phyloP scores from a whole-genome alignment of 768 basidiomycete species.

The Amanita thiersii region DNA sequence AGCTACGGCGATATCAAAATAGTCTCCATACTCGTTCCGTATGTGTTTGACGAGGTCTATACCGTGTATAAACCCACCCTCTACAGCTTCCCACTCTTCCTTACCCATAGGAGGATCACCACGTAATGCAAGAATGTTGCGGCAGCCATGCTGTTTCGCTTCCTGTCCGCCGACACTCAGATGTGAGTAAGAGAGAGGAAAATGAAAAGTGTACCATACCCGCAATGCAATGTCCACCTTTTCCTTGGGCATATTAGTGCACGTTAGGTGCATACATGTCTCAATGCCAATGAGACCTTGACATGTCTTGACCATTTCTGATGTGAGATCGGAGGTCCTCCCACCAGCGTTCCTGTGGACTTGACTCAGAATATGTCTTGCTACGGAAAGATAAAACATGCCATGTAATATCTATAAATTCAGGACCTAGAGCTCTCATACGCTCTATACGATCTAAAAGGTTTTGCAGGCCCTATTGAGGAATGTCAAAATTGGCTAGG shows the following conservation, averaged over 20 bases:
- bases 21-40: constrained; percentile 72
- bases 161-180: constrained; percentile 41
- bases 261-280: constrained; percentile 98
- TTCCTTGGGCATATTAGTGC: constrained; percentile 96
- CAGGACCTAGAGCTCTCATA: constrained; percentile 91
- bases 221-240: constrained; percentile 88
- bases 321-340: constrained; percentile 88
- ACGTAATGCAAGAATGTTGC: constrained; percentile 88
- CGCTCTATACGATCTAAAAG: constrained; percentile 97
- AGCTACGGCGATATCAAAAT: constrained; percentile 92
- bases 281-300: constrained; percentile 90
- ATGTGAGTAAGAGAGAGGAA: constrained; percentile 5
- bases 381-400: constrained; percentile 18
- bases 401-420: constrained; percentile 99
- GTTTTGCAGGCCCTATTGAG: constrained; percentile 79
- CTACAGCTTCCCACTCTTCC: constrained; percentile 88
- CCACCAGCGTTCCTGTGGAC: constrained; percentile 87
- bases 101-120: constrained; percentile 89
- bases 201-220: constrained; percentile 38
- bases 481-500: not conserved
- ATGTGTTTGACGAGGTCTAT: constrained; percentile 91
- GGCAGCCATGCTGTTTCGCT: constrained; percentile 82
- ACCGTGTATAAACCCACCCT: constrained; percentile 85
- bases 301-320: constrained; percentile 91
- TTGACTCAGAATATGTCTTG: not conserved